These are phyloP conservation scores for Aureobasidium subglaciale DNA, from an alignment of 2,329 filamentous ascomycete species.

Conservation along the genomic window DNA sequence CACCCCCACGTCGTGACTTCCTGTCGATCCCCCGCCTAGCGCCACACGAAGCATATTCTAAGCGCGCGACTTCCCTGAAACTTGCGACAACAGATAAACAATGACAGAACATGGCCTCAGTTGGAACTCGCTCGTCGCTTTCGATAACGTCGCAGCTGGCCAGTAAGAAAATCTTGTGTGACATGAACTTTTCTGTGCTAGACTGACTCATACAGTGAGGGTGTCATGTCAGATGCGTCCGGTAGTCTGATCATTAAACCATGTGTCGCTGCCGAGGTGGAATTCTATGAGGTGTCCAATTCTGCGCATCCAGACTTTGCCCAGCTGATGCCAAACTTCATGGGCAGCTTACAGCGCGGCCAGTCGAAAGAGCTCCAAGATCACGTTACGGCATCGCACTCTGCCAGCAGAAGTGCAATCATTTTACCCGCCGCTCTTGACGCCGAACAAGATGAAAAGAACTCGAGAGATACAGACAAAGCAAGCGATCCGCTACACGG, in stretches of 20 bases:
- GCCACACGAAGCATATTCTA: background rate
- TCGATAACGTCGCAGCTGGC: slow-evolving; percentile 71
- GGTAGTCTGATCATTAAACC: slow-evolving; percentile 91
- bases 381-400: background rate
- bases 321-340: slow-evolving; percentile 74
- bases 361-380: slow-evolving; percentile 18
- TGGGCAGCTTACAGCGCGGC: slow-evolving; percentile 70
- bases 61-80: background rate
- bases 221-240: slow-evolving; percentile 75
- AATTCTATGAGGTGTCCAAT: slow-evolving; percentile 74
- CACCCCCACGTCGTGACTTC: background rate
- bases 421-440: slow-evolving; percentile 13
- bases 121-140: slow-evolving; percentile 57
- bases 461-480: slow-evolving; percentile 15
- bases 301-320: slow-evolving; percentile 64
- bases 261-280: slow-evolving; percentile 75
- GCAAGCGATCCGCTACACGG: slow-evolving; percentile 38
- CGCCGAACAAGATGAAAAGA: background rate
- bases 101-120: slow-evolving; percentile 44
- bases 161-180: slow-evolving; percentile 57
- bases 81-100: background rate
- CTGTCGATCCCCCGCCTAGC: background rate
- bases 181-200: background rate
- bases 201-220: slow-evolving; percentile 56
- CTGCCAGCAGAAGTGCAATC: slow-evolving; percentile 6